Evolutionary conservation across 1,139 yeast species (phyloP).

Genomic region (Blastobotrys apis): DNA sequence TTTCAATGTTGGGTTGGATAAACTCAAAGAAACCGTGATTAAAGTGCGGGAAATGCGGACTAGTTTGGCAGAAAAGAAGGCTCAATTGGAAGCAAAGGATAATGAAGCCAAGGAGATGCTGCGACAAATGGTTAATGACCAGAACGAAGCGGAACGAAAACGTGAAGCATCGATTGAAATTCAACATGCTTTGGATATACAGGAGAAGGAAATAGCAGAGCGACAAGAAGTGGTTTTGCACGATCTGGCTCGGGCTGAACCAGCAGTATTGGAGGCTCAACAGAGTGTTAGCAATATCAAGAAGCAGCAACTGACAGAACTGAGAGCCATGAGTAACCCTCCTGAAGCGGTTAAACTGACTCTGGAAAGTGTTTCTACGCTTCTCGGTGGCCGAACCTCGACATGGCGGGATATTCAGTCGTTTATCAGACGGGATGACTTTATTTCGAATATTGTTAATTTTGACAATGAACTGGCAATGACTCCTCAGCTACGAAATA

Average conservation of each 20-base stretch:
- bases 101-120: conserved; percentile 67
- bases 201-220: conserved; percentile 56
- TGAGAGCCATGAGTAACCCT: conserved; percentile 86
- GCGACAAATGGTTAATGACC: conserved; percentile 75
- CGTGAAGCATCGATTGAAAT: conserved; percentile 81
- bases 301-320: conserved; percentile 85
- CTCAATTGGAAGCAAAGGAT: conserved; percentile 51
- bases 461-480: conserved; percentile 64
- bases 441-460: conserved; percentile 74
- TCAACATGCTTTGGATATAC: conserved; percentile 63
- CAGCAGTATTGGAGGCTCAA: conserved; percentile 80
- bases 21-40: conserved; percentile 70
- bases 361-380: conserved; percentile 79
- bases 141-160: conserved; percentile 87
- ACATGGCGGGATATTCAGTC: conserved; percentile 83
- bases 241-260: conserved; percentile 74
- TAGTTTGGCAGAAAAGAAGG: conserved; percentile 52
- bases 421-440: conserved; percentile 80
- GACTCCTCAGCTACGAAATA: conserved; percentile 47
- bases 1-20: conserved; percentile 67
- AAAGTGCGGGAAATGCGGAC: conserved; percentile 60
- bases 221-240: conserved; percentile 53
- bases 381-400: conserved; percentile 59
- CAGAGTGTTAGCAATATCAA: conserved; percentile 85
- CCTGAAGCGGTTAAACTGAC: conserved; percentile 85